phyloP scores from a whole-genome alignment of 2,329 filamentous ascomycete species.

The Aciculosporium take region DNA sequence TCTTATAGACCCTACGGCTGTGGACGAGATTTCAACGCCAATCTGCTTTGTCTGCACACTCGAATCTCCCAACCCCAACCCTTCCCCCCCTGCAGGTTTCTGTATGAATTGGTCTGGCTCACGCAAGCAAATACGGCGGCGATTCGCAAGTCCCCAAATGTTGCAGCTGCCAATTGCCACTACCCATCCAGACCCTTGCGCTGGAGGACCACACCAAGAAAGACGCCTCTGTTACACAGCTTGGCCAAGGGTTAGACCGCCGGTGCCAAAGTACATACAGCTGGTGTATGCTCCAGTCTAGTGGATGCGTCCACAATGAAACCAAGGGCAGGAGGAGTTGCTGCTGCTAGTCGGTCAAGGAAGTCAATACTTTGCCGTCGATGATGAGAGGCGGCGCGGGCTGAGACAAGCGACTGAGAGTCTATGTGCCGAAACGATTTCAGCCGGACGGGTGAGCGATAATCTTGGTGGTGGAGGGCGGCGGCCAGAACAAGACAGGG shows the following conservation, averaged over 20 bases:
- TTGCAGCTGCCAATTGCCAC: conserved; percentile 2
- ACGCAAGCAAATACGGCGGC: conserved; percentile 18
- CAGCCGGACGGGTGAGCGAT: not conserved
- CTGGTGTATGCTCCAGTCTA: conserved; percentile 16
- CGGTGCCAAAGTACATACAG: too few species aligned
- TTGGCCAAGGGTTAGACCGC: conserved; percentile 13
- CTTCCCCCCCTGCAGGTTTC: conserved; percentile 3
- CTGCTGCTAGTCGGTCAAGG: not conserved
- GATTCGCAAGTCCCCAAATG: conserved; percentile 7
- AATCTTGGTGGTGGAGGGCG: conserved; percentile 1
- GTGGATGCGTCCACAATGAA: not conserved
- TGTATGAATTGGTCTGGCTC: conserved; percentile 2
- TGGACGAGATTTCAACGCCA: not conserved
- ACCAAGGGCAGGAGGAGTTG: not conserved
- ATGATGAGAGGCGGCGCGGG: not conserved
- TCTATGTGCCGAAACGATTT: not conserved
- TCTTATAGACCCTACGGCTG: conserved; percentile 28
- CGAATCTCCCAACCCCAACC: not conserved
- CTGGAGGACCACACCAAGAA: conserved; percentile 19
- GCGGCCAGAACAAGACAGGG: too few species aligned
- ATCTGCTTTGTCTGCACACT: conserved; percentile 1
- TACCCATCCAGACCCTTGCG: conserved; percentile 16
- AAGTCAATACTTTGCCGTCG: not conserved
- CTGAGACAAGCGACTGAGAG: conserved; percentile 2
- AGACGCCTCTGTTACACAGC: conserved; percentile 18